Percentiles rank a stretch among this genome's conserved stretches.
These are phyloP conservation scores for Onygena corvina DNA, from an alignment of 2,329 filamentous ascomycete species.

Conservation along the genomic window DNA sequence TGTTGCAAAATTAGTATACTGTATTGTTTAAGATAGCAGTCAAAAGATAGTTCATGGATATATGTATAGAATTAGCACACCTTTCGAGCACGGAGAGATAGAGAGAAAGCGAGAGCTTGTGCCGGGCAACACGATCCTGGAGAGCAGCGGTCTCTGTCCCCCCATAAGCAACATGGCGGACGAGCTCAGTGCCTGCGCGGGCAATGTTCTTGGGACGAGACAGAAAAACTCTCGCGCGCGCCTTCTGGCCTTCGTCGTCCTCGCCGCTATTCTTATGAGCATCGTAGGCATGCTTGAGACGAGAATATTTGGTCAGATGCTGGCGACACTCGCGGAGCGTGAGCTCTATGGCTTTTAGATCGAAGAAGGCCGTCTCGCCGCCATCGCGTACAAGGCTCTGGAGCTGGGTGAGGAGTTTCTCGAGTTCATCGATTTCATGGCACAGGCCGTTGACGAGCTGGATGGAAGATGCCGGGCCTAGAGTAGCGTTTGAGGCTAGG, in stretches of 20 bases:
- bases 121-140: slow-evolving; percentile 12
- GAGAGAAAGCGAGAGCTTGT: slow-evolving; percentile 13
- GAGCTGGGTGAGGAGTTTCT: slow-evolving; percentile 10
- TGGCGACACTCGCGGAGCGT: slow-evolving; percentile 11
- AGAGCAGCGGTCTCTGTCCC: slow-evolving; percentile 11
- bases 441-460: slow-evolving; percentile 7
- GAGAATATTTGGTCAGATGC: slow-evolving; percentile 11
- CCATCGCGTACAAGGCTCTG: slow-evolving; percentile 10
- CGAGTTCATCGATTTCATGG: slow-evolving; percentile 13
- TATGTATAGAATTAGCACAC: slow-evolving; percentile 8
- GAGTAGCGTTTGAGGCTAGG: slow-evolving; percentile 12
- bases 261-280: background rate
- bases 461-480: slow-evolving; percentile 12
- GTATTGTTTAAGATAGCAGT: too few species aligned
- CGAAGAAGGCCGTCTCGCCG: slow-evolving; percentile 10
- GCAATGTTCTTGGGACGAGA: slow-evolving; percentile 5
- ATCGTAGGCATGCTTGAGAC: background rate
- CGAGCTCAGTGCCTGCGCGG: slow-evolving; percentile 4
- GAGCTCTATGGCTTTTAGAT: slow-evolving; percentile 12
- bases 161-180: slow-evolving; percentile 8
- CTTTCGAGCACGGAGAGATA: slow-evolving; percentile 15
- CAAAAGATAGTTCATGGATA: background rate
- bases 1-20: background rate
- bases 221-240: background rate
- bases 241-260: background rate